Evolutionary conservation across 176 grass and related monocot species (phyloP).

Genomic region (Coix lacrymajobi): DNA sequence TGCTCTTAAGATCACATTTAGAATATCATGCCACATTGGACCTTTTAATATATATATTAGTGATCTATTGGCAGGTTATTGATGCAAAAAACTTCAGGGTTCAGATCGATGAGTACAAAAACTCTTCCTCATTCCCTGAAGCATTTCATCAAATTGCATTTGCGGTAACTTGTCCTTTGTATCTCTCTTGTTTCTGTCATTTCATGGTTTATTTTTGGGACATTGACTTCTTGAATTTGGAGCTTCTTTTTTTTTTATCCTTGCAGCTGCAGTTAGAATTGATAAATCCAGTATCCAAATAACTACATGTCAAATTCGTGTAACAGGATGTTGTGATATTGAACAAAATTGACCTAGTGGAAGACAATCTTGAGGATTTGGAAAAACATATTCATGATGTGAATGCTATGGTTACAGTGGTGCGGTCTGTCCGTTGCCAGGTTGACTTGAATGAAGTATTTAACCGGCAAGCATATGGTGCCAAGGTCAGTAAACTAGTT

Average conservation of each 20-base stretch:
- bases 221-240: neutral
- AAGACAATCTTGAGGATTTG: slow-evolving; percentile 55
- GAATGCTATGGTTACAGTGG: slow-evolving; percentile 71
- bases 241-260: neutral
- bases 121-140: slow-evolving; percentile 79
- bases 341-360: slow-evolving; percentile 93
- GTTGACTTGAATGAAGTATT: slow-evolving; percentile 85
- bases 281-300: neutral
- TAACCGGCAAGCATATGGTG: slow-evolving; percentile 68
- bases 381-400: slow-evolving; percentile 74
- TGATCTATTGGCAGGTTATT: slow-evolving; percentile 54
- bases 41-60: neutral
- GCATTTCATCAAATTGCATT: slow-evolving; percentile 95
- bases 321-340: slow-evolving; percentile 91
- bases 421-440: slow-evolving; percentile 71
- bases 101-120: slow-evolving; percentile 74
- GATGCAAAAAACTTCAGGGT: slow-evolving; percentile 87
- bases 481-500: slow-evolving; percentile 55
- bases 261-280: neutral
- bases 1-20: neutral
- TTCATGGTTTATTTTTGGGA: slow-evolving; percentile 12
- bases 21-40: neutral
- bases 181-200: neutral
- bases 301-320: slow-evolving; percentile 1
- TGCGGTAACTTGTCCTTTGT: slow-evolving; percentile 54